Evolutionary conservation across 257 asterid genomes (phyloP), one percentile per base, ranked within the genome.

Genomic region (Cruciata laevipes): DNA sequence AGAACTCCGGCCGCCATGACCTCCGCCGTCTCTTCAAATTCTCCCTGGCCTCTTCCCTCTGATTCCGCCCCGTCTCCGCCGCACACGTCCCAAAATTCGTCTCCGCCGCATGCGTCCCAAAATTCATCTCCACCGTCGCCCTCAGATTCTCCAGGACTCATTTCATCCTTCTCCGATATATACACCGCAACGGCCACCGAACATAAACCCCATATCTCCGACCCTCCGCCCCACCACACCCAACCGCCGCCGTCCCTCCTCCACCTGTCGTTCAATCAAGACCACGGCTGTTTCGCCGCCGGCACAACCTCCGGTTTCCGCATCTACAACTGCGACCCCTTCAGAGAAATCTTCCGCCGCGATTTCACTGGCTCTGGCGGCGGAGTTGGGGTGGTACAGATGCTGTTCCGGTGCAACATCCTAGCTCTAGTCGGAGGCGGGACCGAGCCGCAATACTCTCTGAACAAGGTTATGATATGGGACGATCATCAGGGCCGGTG

Each of bases 391-490:
- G 73, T 85, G 11, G 99, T 85, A 0, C 94, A 86, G 83, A 88
- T 93, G 99, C 95, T 93, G 1, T 93, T 93, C 65, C 80, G 97
- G 5, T 85, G 95, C 78, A 92, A 89, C 57, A 86, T 87, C 37
- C 79, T 87, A 11, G 96, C 96, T 1, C 55, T 92, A 7, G 32
- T 23, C 3, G 55, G 55, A 11, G 77, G 73, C 3, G 69, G 77
- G 42, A 86, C 89, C 7, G 75, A 84, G 23, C 97, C 97, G 4
- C 95, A 86, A 72, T 92, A 86, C 67, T 88, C 96, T 0, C 63
- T 85, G 42, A 87, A 86, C 66, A 92, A 92, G 81, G 98, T 92
- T 33, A 89, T 92, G 98, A 84, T 92, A 52, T 92, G 98, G 97
- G 96, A 89, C 74, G 96, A 89, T 74, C 87, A 87, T 69, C 89